Base-by-base conservation (phyloP, 1,284 basidiomycete species). In the Ceratobasidium sp. region DNA sequence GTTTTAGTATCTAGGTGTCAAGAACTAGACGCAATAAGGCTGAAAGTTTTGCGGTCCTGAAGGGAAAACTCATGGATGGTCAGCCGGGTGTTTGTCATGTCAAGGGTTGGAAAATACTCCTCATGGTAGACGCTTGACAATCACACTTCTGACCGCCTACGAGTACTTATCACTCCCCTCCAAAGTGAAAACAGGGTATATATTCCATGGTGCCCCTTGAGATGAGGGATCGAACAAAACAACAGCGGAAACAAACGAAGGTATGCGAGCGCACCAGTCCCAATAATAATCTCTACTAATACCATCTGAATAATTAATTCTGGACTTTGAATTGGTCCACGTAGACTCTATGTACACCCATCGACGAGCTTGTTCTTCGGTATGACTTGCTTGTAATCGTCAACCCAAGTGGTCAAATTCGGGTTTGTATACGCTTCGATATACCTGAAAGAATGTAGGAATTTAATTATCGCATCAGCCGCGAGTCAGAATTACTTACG, bases 331-430 rank as follows among this genome's bases (percentile, higher is more conserved):
- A n/a, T n/a, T n/a, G n/a, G n/a, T n/a, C n/a, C n/a, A n/a, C n/a
- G n/a, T n/a, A n/a, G n/a, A n/a, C n/a, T 34, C 60, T 57, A 69
- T 57, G 64, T 69, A 39, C 74, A 75, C 16, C 28, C 53, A 36
- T 74, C 73, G 6, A 74, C 59, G 21, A 75, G 55, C 41, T n/a
- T 28, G 53, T 75, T 75, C 58, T 72, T 75, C 0, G 90, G 90
- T 76, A 87, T 84, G 1, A 85, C 78, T 78, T 92, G 88, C 45
- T 83, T 80, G 75, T 83, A 91, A 77, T 88, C 88, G 72, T 84
- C 82, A 30, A 75, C 65, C 76, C 75, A 78, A 41, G 77, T 78
- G 9, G 77, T 78, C 16, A 77, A 52, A 53, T 78, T 78, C 1
- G 77, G 71, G 59, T 77, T 78, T 9, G 78, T 80, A 71, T 83